These are phyloP conservation scores for Salicornia ramosissima DNA, from an alignment of 148 eudicot species.

Conservation along the genomic window DNA sequence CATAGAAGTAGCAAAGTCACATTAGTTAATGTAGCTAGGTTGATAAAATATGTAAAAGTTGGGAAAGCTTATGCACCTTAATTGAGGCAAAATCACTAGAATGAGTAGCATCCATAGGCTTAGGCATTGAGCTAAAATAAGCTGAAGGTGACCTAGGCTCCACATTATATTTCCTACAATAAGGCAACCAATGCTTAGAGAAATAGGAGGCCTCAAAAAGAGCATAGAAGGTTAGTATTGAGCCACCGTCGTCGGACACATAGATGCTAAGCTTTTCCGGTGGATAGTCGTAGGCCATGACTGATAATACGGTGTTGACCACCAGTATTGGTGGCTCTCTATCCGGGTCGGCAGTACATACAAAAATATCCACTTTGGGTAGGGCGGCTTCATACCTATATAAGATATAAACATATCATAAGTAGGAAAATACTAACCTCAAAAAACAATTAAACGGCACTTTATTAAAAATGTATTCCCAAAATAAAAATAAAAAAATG, in stretches of 20 bases:
- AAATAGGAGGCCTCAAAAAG: conserved; percentile 65
- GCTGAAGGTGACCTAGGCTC: conserved; percentile 72
- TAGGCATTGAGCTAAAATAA: conserved; percentile 37
- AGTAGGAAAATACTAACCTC: too few relatives aligned
- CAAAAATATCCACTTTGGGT: conserved; percentile 57
- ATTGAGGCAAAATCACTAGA: conserved; percentile 32
- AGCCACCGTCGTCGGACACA: conserved; percentile 74
- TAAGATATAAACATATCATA: too few relatives aligned
- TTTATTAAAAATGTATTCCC: too few relatives aligned
- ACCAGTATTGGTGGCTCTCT: conserved; percentile 70
- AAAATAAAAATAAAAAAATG: too few relatives aligned
- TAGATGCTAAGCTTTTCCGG: conserved; percentile 54
- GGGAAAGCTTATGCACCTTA: conserved; percentile 42
- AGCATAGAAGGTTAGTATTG: conserved; percentile 64
- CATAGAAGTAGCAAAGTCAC: too few relatives aligned
- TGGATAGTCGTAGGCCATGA: conserved; percentile 69
- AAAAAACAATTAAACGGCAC: too few relatives aligned
- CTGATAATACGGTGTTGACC: conserved; percentile 60
- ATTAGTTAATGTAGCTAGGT: background rate
- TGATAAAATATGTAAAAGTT: too few relatives aligned
- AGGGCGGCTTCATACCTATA: conserved; percentile 41
- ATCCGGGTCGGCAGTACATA: conserved; percentile 60
- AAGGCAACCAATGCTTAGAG: conserved; percentile 63
- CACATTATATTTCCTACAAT: conserved; percentile 47
- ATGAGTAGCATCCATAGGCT: conserved; percentile 15